These are phyloP conservation scores for Hypsizygus ulmarius DNA, from an alignment of 1,284 basidiomycete species.

Conservation along the genomic window DNA sequence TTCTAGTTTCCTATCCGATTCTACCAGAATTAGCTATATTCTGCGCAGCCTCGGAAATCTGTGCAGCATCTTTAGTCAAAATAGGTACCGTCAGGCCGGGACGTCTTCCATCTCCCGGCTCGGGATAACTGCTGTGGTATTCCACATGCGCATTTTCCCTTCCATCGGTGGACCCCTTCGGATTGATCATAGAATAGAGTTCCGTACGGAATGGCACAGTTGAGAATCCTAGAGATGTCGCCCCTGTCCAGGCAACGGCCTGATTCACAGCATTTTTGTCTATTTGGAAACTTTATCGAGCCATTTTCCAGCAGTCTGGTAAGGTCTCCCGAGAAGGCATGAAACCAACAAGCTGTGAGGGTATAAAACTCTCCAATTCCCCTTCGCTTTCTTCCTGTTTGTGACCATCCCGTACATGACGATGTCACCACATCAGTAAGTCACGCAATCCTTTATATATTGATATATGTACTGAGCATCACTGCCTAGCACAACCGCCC, in stretches of 20 bases:
- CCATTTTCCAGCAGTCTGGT: constrained; percentile 11
- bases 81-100: constrained; percentile 1
- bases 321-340: constrained; percentile 15
- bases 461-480: constrained; percentile 2
- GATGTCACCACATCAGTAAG: constrained; percentile 18
- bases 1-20: constrained; percentile 8
- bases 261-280: constrained; percentile 18
- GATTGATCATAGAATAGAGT: constrained; percentile 15
- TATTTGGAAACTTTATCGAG: constrained; percentile 12
- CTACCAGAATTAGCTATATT: constrained; percentile 13
- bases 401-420: constrained; percentile 13
- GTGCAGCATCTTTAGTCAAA: background rate
- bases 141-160: constrained; percentile 8
- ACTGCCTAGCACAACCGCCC: constrained; percentile 10
- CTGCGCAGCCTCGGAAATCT: constrained; percentile 7
- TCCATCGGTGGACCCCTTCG: constrained; percentile 4
- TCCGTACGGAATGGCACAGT: constrained; percentile 7
- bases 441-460: constrained; percentile 13
- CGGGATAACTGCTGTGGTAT: constrained; percentile 17
- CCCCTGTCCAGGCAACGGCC: constrained; percentile 14
- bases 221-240: constrained; percentile 12
- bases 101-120: constrained; percentile 1
- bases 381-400: constrained; percentile 6
- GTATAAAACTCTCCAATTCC: constrained; percentile 16
- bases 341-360: constrained; percentile 17